Conservation (phyloP, 306 rosid species). For the Quercus berberidifolia region DNA sequence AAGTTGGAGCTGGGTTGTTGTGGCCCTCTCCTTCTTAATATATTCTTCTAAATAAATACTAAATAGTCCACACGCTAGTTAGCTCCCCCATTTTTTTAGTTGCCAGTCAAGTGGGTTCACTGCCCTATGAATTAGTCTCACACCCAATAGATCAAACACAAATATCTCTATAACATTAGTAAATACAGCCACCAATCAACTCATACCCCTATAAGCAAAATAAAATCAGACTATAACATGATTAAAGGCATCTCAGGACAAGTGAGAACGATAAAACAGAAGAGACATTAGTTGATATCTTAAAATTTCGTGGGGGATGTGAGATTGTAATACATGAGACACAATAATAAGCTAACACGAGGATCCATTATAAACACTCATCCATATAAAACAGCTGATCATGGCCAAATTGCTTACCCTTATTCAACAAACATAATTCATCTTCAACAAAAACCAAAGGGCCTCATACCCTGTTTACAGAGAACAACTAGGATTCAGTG, state of each 20-base stretch:
- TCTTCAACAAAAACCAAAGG: neutral
- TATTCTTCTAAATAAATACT: no score
- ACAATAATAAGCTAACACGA: neutral
- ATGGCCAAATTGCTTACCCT: no score
- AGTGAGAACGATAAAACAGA: neutral
- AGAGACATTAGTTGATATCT: neutral
- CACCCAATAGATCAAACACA: no score
- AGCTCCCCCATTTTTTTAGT: no score
- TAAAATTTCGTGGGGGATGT: no score
- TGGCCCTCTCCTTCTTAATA: no score
- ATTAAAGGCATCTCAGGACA: neutral
- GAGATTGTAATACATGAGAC: no score
- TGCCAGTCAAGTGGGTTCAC: no score
- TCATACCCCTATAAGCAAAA: neutral
- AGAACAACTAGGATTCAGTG: neutral
- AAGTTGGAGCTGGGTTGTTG: no score
- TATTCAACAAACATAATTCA: neutral
- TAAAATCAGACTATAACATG: neutral
- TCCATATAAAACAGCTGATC: neutral
- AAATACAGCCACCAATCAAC: neutral
- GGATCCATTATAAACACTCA: neutral
- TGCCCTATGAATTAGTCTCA: no score
- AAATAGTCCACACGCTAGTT: no score
- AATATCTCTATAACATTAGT: no score
- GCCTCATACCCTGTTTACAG: neutral